Base-by-base conservation (phyloP, 768 basidiomycete genomes). In the Mycena belliarum region DNA sequence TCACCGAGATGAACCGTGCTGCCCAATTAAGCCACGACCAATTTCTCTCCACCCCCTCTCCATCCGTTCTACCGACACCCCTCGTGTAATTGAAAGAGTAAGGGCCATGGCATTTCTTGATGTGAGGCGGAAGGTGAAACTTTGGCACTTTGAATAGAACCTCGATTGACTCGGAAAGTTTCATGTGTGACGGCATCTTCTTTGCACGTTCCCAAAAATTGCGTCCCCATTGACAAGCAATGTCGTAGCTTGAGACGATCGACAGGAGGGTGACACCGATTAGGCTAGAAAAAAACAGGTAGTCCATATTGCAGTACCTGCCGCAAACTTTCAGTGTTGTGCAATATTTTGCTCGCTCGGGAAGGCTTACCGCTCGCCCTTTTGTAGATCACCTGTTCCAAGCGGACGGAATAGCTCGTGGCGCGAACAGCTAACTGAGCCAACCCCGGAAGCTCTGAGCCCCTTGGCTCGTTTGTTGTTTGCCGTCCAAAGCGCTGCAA, bases 11-110 rank as follows among this genome's bases (percentile, higher is more conserved):
- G 18, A 40, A 60, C 5, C 48, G 24, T 4, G 61, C 63, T 1
- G 49, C 49, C 8, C 49, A 41, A 49, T 66, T 68, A 15, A 65
- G 43, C 49, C 47, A 53, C 5, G 70, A 55, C 77, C 76, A 78
- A 3, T 60, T 63, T 0, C 65, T 50, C 44, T 79, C 75, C 0
- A 70, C 63, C 1, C 60, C 72, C 45, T 78, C 73, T 0, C 75
- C 71, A 60, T 73, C 71, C 16, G 66, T 70, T 2, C 68, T 57
- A 6, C 70, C 72, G 38, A 66, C 62, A 3, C 69, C 55, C 10
- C 43, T 45, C 3, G 49, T 56, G 33, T 59, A 68, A 33, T 75
- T 73, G 35, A 77, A 64, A 0, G 72, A 75, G 28, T 32, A 63
- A 7, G 56, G 55, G 16, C 42, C 54, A 24, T 58, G 52, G 48